Evolutionary conservation across 2,329 filamentous ascomycete genomes (phyloP).

Genomic region (Didymellaceae sp.): DNA sequence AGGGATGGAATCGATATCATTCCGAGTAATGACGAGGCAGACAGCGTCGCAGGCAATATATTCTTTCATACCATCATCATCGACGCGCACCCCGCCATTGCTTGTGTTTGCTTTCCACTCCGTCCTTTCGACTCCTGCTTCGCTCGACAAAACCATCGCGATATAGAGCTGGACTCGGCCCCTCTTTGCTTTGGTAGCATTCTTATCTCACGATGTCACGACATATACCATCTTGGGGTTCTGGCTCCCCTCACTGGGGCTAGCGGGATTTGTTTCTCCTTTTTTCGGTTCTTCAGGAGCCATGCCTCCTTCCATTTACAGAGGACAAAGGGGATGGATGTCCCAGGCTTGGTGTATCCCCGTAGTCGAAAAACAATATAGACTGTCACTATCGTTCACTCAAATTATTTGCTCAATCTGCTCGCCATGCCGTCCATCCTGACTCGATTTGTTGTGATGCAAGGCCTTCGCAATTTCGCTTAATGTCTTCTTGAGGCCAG

Average conservation of each 20-base stretch:
- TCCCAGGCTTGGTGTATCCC: constrained; percentile 18
- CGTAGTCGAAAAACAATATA: constrained; percentile 17
- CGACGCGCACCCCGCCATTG: constrained; percentile 36
- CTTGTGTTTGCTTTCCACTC: constrained; percentile 25
- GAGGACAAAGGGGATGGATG: constrained; percentile 13
- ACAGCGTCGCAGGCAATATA: constrained; percentile 48
- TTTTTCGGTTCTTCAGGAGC: constrained; percentile 20
- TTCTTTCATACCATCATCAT: constrained; percentile 37
- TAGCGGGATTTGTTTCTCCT: constrained; percentile 32
- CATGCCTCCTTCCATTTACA: constrained; percentile 12
- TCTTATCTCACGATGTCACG: constrained; percentile 44
- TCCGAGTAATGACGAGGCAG: constrained; percentile 46
- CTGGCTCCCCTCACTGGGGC: constrained; percentile 21
- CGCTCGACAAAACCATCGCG: constrained; percentile 11
- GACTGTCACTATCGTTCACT: constrained; percentile 20
- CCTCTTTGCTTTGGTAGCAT: constrained; percentile 27
- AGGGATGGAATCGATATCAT: constrained; percentile 30
- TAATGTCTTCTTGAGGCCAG: constrained; percentile 5
- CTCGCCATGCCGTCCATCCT: constrained; percentile 1
- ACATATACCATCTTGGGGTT: constrained; percentile 38
- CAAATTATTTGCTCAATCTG: constrained; percentile 7
- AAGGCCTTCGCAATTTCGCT: constrained; percentile 16
- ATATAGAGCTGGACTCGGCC: constrained; percentile 6
- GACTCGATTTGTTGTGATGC: constrained; percentile 12
- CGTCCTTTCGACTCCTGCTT: constrained; percentile 15